Base-by-base conservation (phyloP, 2,329 filamentous ascomycete species). In the Trichophyton verrucosum region DNA sequence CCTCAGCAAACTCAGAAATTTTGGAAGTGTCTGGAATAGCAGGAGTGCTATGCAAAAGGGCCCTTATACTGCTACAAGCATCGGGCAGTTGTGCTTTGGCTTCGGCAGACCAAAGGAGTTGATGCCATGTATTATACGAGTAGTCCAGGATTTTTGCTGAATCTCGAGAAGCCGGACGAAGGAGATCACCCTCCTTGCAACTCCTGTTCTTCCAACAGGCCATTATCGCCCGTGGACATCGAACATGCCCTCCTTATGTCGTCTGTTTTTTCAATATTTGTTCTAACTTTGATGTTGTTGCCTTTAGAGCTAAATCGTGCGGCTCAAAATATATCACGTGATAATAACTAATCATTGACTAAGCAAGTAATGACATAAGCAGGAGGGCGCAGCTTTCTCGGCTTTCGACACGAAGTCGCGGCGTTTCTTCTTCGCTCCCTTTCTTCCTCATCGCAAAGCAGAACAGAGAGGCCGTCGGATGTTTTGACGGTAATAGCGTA, bases 121-220 rank as follows among this genome's bases (percentile, higher is more conserved):
- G 55, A 55, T 24, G 30, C 61, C 61, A 62, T 49, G 51, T 62
- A 9, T 58, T 46, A 20, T 24, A 59, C 38, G 61, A 62, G 58
- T 44, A 44, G 13, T 58, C 27, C 20, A 61, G 17, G 20, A 56
- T 40, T n/a, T 46, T n/a, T 22, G 40, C 51, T 24, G 61, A 60
- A 51, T 60, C 59, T 59, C 17, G 17, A n/a, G 58, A 17, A 15
- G 24, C 56, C n/a, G 61, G 61, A 40, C 58, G 61, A 24, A 62
- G 58, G 22, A 57, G 27, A 33, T 62, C 58, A 27, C 27, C 8
- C 40, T 7, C 6, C 6, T 7, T n/a, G 40, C 40, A 44, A 2
- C 1, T 17, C n/a, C n/a, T 17, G 6, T 44, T 2, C 40, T 7
- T n/a, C 13, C 40, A 44, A 44, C 40, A 20, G 15, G 40, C 15